These are phyloP conservation scores for Phaffia australis DNA, from an alignment of 768 basidiomycete genomes.

Conservation along the genomic window DNA sequence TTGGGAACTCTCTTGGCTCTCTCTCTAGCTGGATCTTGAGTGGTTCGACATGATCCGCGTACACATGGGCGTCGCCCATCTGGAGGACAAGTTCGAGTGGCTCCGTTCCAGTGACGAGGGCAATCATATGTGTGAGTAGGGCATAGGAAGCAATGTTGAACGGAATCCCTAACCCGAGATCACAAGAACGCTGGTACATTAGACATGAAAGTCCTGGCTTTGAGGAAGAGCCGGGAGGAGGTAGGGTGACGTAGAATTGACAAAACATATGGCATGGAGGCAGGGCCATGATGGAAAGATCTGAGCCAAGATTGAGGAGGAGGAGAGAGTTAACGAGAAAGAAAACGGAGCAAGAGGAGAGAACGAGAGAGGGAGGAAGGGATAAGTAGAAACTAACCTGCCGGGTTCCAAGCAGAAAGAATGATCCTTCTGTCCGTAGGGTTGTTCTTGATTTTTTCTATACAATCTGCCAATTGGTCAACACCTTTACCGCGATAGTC, in stretches of 20 bases:
- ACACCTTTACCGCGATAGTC: constrained; percentile 71
- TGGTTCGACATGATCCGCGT: constrained; percentile 82
- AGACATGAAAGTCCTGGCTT: constrained; percentile 68
- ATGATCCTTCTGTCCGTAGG: constrained; percentile 92
- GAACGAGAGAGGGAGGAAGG: constrained; percentile 1
- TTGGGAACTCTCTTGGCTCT: constrained; percentile 72
- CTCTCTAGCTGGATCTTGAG: constrained; percentile 68
- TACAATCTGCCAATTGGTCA: constrained; percentile 81
- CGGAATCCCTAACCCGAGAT: constrained; percentile 90
- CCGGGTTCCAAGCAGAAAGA: constrained; percentile 94
- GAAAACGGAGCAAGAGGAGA: not conserved
- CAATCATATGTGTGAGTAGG: constrained; percentile 92
- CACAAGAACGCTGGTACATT: constrained; percentile 96
- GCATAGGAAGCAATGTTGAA: constrained; percentile 99
- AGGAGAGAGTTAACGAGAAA: not conserved
- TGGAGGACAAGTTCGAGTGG: constrained; percentile 87
- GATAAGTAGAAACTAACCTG: constrained; percentile 49
- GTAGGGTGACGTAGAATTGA: constrained; percentile 94
- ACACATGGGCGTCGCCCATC: constrained; percentile 95
- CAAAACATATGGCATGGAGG: constrained; percentile 99
- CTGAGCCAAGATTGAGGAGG: constrained; percentile 40
- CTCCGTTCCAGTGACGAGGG: constrained; percentile 74
- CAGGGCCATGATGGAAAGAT: constrained; percentile 86
- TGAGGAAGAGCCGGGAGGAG: constrained; percentile 41
- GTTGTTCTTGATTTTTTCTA: constrained; percentile 80